These are phyloP conservation scores for Psidium friedrichsthalianum DNA, from an alignment of 345 rosid species.

Conservation along the genomic window DNA sequence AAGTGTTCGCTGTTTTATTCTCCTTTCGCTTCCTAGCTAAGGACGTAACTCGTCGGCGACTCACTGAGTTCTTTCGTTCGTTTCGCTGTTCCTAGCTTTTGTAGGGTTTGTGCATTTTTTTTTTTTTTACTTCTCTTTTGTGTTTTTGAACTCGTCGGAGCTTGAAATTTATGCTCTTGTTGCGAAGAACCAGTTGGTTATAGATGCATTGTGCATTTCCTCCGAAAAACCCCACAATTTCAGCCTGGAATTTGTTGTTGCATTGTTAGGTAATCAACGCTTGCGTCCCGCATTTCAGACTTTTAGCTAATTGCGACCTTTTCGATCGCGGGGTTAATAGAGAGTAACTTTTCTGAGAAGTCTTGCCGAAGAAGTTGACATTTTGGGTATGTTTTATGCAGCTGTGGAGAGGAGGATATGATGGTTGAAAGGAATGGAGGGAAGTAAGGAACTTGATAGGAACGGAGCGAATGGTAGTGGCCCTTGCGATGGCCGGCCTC, in stretches of 20 bases:
- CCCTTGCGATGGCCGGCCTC: slow-evolving; percentile 56
- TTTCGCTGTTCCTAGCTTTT: background rate
- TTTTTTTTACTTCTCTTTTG: too few relatives aligned
- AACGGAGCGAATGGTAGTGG: slow-evolving; percentile 32
- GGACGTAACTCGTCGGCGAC: background rate
- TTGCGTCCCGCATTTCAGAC: too few relatives aligned
- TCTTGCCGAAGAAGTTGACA: background rate
- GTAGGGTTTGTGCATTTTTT: too few relatives aligned
- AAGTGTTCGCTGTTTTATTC: background rate
- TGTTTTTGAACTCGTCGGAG: background rate
- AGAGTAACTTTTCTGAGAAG: background rate
- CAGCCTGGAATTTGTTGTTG: too few relatives aligned
- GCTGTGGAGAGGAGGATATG: background rate
- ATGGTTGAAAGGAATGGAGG: slow-evolving; percentile 56
- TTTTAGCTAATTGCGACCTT: too few relatives aligned
- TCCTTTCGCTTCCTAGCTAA: background rate
- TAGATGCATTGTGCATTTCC: too few relatives aligned
- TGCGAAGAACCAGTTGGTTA: too few relatives aligned
- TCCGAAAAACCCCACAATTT: too few relatives aligned
- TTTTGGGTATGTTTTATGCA: background rate
- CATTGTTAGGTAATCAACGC: too few relatives aligned
- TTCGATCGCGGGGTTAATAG: too few relatives aligned
- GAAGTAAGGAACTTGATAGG: slow-evolving; percentile 21
- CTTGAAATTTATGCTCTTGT: background rate
- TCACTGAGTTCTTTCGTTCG: background rate